Evolutionary conservation across 805 yeast genomes (phyloP).

Genomic region (Yueomyces sinensis): DNA sequence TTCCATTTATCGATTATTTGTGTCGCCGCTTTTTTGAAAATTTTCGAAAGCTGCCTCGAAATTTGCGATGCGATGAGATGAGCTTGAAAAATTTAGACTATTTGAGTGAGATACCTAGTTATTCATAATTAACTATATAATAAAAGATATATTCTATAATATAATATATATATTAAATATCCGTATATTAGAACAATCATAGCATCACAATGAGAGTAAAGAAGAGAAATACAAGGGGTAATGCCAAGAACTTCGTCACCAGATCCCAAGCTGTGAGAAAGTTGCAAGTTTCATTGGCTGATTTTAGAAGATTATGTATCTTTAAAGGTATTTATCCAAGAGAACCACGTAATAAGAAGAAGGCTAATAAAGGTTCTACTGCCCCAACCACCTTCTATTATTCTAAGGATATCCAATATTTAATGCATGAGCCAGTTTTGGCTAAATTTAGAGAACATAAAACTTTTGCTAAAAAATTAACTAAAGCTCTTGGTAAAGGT

Average conservation of each 20-base stretch:
- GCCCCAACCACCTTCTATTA: constrained; percentile 93
- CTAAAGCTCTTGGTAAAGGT: constrained; percentile 82
- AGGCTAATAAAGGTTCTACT: constrained; percentile 96
- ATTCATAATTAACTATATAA: no score
- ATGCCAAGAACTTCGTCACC: constrained; percentile 84
- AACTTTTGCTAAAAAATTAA: constrained; percentile 81
- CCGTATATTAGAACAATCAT: no score
- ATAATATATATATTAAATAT: no score
- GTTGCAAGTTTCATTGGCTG: constrained; percentile 87
- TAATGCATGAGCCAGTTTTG: constrained; percentile 89
- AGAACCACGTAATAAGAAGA: constrained; percentile 89
- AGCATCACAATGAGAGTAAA: constrained; percentile 47
- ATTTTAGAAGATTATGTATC: constrained; percentile 92
- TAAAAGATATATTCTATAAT: no score
- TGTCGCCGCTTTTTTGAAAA: no score
- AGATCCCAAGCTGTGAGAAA: constrained; percentile 90
- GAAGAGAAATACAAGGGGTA: constrained; percentile 77
- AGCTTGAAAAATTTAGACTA: no score
- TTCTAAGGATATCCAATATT: constrained; percentile 84
- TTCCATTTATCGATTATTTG: no score
- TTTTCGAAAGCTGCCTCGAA: no score
- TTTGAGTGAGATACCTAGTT: no score
- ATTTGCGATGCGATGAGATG: no score
- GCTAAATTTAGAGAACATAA: constrained; percentile 90
- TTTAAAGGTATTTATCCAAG: constrained; percentile 97